phyloP scores from a whole-genome alignment of 2,329 filamentous ascomycete species.

The Fusarium stilboides region DNA sequence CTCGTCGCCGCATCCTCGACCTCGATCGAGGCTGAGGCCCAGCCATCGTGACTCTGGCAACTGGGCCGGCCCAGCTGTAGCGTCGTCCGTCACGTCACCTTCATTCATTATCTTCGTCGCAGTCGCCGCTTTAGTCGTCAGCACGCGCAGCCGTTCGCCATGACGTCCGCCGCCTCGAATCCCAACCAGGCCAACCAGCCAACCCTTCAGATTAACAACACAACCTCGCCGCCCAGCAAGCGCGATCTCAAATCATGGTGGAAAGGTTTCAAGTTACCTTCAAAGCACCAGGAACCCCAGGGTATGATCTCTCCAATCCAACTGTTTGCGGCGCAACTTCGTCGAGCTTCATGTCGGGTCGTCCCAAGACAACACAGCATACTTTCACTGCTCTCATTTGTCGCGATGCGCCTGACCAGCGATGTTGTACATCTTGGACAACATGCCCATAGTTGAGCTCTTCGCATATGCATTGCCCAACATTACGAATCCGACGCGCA shows the following conservation, averaged over 20 bases:
- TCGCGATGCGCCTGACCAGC: slow-evolving; percentile 14
- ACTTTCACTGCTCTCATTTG: slow-evolving; percentile 1
- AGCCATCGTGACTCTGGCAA: slow-evolving; percentile 48
- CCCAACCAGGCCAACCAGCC: slow-evolving; percentile 53
- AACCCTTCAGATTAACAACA: slow-evolving; percentile 54
- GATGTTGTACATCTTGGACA: background rate
- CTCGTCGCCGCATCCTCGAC: slow-evolving; percentile 35
- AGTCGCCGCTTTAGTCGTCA: slow-evolving; percentile 17
- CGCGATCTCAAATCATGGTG: slow-evolving; percentile 96
- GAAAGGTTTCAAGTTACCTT: slow-evolving; percentile 89
- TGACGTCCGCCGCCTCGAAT: slow-evolving; percentile 57
- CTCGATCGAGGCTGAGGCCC: slow-evolving; percentile 41
- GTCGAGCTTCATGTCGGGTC: slow-evolving; percentile 9
- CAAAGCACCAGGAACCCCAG: slow-evolving; percentile 69
- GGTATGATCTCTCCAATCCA: slow-evolving; percentile 59
- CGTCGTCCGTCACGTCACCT: slow-evolving; percentile 37
- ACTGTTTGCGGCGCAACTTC: slow-evolving; percentile 20
- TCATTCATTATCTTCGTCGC: slow-evolving; percentile 21
- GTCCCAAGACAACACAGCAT: slow-evolving; percentile 3
- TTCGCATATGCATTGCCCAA: slow-evolving; percentile 9
- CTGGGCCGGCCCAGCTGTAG: slow-evolving; percentile 51
- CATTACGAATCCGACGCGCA: slow-evolving; percentile 5
- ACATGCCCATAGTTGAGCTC: background rate
- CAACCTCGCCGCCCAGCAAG: slow-evolving; percentile 83
- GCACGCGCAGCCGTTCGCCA: slow-evolving; percentile 45